These are phyloP conservation scores for Saxispiralis lemnorum DNA, from an alignment of 495 filamentous ascomycete species.

Conservation along the genomic window DNA sequence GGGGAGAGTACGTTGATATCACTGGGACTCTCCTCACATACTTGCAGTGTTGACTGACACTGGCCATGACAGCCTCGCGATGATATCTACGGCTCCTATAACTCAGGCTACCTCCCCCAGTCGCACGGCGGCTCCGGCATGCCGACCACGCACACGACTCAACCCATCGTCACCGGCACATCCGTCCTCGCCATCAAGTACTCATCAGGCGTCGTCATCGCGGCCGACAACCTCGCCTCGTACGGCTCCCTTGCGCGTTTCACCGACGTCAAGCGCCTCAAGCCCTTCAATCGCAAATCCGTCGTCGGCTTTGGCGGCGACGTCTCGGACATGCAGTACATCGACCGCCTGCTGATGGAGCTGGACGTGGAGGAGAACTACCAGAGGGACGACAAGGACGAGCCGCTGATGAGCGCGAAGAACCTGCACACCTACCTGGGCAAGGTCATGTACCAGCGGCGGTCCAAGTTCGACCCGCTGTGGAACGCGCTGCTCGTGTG, in stretches of 20 bases:
- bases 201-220: conserved; percentile 88
- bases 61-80: conserved; percentile 53
- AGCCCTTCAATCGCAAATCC: conserved; percentile 56
- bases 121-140: conserved; percentile 22
- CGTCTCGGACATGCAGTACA: conserved; percentile 95
- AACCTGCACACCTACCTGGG: conserved; percentile 90
- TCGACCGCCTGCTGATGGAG: conserved; percentile 72
- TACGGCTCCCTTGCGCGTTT: conserved; percentile 96
- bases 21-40: conserved; percentile 9
- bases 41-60: conserved; percentile 3
- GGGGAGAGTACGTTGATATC: conserved; percentile 59
- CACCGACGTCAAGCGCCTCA: conserved; percentile 80
- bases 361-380: conserved; percentile 84
- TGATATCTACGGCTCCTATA: conserved; percentile 88
- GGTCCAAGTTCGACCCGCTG: conserved; percentile 86
- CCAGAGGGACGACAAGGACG: conserved; percentile 16
- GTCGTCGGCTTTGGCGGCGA: conserved; percentile 82
- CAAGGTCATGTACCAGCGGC: conserved; percentile 86
- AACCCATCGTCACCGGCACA: conserved; percentile 84
- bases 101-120: conserved; percentile 51
- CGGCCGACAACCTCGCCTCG: conserved; percentile 90
- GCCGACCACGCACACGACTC: conserved; percentile 73
- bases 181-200: conserved; percentile 89
- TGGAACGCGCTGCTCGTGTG: conserved; percentile 91
- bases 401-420: conserved; percentile 55